phyloP scores from a whole-genome alignment of 2,329 filamentous ascomycete genomes.

The Cladophialophora psammophila region DNA sequence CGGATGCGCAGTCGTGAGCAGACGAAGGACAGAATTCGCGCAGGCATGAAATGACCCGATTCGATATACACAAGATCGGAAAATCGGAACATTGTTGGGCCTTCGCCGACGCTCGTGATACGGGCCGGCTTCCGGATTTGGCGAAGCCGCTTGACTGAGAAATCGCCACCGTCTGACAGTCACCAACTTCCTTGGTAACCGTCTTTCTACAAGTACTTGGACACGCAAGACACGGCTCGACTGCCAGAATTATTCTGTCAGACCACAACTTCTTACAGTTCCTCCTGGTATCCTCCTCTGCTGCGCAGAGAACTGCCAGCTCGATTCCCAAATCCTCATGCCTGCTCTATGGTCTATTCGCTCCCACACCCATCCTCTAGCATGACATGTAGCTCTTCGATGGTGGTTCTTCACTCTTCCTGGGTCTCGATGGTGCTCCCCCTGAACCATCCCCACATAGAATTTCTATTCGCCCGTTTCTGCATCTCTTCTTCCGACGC shows the following conservation, averaged over 20 bases:
- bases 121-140: not conserved
- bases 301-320: not conserved
- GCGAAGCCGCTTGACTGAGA: not conserved
- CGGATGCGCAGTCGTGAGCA: constrained; percentile 13
- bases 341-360: not conserved
- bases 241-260: too few relatives aligned
- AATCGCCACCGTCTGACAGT: not conserved
- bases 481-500: constrained; percentile 53
- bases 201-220: not conserved
- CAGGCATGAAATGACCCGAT: not conserved
- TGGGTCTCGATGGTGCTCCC: constrained; percentile 35
- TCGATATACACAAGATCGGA: too few relatives aligned
- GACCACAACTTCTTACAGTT: too few relatives aligned
- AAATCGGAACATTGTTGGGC: not conserved
- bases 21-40: constrained; percentile 7
- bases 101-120: not conserved
- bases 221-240: too few relatives aligned
- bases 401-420: constrained; percentile 20
- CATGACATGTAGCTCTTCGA: not conserved
- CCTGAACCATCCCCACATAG: constrained; percentile 56
- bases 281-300: too few relatives aligned
- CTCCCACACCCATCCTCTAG: not conserved
- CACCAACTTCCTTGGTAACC: not conserved
- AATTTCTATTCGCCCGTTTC: constrained; percentile 55
- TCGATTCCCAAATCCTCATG: not conserved